Conservation (phyloP, 176 grass and related monocot species). For the Thalia dealbata region DNA sequence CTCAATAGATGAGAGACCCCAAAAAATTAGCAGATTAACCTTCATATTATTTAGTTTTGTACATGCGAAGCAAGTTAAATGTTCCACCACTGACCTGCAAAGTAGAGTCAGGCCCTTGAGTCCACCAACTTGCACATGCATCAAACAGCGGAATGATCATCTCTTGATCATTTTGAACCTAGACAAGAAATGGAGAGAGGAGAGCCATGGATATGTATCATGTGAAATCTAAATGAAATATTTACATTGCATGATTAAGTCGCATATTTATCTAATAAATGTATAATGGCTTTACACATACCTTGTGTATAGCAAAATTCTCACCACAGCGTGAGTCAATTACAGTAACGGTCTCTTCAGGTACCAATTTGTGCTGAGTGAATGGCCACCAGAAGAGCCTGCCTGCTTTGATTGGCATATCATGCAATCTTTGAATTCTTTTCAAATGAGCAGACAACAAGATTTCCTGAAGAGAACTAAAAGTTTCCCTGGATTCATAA, state of each 20-base stretch:
- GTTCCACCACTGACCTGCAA: slow-evolving; percentile 49
- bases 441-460: slow-evolving; percentile 54
- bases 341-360: slow-evolving; percentile 60
- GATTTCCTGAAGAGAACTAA: slow-evolving; percentile 45
- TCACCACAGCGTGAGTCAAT: slow-evolving; percentile 94
- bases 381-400: slow-evolving; percentile 92
- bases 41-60: slow-evolving; percentile 1
- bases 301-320: slow-evolving; percentile 82
- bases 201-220: background rate
- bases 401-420: slow-evolving; percentile 67
- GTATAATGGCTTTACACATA: slow-evolving; percentile 23
- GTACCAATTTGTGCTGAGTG: slow-evolving; percentile 87
- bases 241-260: background rate
- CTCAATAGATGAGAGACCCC: background rate
- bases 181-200: background rate
- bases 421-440: slow-evolving; percentile 62
- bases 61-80: background rate
- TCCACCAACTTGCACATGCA: slow-evolving; percentile 98
- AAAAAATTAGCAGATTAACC: slow-evolving; percentile 12
- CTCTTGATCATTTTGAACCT: slow-evolving; percentile 51
- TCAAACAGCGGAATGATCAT: slow-evolving; percentile 81
- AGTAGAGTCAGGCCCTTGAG: slow-evolving; percentile 82
- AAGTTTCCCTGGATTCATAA: slow-evolving; percentile 48
- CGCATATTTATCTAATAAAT: background rate
- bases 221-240: background rate